phyloP scores from a whole-genome alignment of 2,329 filamentous ascomycete genomes.

The Phoma sp. region DNA sequence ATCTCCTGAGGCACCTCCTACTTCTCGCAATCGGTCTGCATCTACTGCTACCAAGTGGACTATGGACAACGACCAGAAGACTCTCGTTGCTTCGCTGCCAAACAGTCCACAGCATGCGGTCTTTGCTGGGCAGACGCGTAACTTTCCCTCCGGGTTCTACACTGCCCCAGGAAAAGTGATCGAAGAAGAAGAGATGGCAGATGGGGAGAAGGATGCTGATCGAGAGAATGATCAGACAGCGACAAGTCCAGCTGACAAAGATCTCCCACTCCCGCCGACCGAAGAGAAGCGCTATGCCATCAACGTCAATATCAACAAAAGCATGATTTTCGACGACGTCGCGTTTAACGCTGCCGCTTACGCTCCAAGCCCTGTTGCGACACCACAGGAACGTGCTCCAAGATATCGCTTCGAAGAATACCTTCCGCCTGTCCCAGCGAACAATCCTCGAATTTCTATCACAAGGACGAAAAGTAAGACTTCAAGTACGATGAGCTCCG shows the following conservation, averaged over 20 bases:
- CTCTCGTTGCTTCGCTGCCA: constrained; percentile 32
- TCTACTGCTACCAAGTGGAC: constrained; percentile 27
- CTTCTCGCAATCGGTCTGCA: constrained; percentile 18
- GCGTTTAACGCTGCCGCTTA: constrained; percentile 25
- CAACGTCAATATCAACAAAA: constrained; percentile 38
- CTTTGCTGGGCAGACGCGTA: constrained; percentile 17
- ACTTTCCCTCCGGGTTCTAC: constrained; percentile 20
- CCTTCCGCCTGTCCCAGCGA: constrained; percentile 21
- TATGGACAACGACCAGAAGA: constrained; percentile 29
- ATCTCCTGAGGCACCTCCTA: constrained; percentile 22
- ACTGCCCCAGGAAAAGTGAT: constrained; percentile 16
- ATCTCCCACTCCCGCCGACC: constrained; percentile 23
- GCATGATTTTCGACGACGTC: constrained; percentile 36
- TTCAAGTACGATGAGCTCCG: constrained; percentile 18
- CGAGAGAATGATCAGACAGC: not conserved
- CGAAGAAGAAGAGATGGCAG: constrained; percentile 2
- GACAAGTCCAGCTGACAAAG: constrained; percentile 7
- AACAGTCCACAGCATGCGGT: constrained; percentile 30
- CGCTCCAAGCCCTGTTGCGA: constrained; percentile 17
- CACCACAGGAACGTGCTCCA: constrained; percentile 24
- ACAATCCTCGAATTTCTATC: constrained; percentile 15
- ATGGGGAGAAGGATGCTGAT: not conserved
- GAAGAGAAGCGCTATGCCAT: constrained; percentile 29
- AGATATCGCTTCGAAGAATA: constrained; percentile 35
- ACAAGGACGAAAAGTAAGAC: constrained; percentile 3